Evolutionary conservation across 2,329 filamentous ascomycete species (phyloP).

Genomic region (Cercospora nicotianae): DNA sequence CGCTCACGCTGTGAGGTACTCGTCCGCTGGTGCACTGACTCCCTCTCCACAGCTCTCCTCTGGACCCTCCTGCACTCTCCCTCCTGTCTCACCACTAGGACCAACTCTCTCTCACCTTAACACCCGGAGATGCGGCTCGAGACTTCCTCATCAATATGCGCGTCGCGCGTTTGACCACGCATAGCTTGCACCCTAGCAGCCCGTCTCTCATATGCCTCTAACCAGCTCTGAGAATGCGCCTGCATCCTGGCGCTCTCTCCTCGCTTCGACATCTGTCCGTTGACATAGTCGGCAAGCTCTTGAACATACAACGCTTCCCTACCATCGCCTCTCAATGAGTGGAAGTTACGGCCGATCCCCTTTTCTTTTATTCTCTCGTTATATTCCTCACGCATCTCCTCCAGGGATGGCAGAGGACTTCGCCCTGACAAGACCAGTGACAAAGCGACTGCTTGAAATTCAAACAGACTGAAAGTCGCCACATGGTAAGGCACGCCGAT

Average conservation of each 20-base stretch:
- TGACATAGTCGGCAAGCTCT: constrained; percentile 44
- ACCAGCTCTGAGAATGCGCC: constrained; percentile 43
- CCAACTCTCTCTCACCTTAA: not conserved
- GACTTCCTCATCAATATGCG: constrained; percentile 13
- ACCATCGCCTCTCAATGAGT: constrained; percentile 43
- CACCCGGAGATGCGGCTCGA: constrained; percentile 13
- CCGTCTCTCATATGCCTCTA: constrained; percentile 38
- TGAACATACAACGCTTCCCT: constrained; percentile 44
- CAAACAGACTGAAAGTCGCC: constrained; percentile 68
- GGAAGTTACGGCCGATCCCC: constrained; percentile 47
- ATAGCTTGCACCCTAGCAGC: constrained; percentile 38
- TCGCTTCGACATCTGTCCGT: constrained; percentile 30
- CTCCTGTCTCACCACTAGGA: not conserved
- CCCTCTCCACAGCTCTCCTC: not conserved
- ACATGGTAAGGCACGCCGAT: constrained; percentile 66
- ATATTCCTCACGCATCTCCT: constrained; percentile 48
- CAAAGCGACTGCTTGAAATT: constrained; percentile 66
- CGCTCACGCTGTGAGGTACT: not conserved
- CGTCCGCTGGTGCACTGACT: not conserved
- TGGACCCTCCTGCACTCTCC: not conserved
- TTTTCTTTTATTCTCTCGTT: constrained; percentile 39
- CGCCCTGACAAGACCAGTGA: constrained; percentile 58
- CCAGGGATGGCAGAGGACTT: constrained; percentile 48
- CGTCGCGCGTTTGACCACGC: constrained; percentile 19
- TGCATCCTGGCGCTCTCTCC: constrained; percentile 28